Base-by-base conservation (phyloP, 2,329 filamentous ascomycete genomes). In the Bipolaris sorokiniana region DNA sequence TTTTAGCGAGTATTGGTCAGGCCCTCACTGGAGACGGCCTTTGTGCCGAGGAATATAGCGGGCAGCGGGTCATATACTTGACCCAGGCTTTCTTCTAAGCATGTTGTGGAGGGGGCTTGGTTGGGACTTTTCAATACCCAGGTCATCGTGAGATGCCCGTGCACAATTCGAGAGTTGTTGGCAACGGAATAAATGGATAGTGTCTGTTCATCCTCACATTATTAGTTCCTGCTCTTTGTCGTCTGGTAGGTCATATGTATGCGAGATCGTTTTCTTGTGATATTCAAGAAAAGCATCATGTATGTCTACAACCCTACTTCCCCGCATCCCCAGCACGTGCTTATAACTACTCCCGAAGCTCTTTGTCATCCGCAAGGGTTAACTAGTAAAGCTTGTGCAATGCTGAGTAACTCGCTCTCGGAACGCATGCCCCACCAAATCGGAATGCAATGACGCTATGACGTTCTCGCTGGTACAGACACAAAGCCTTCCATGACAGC, bases 341-440 rank as follows among this genome's bases (percentile, higher is more conserved):
- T 22, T 13, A 23, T 16, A n/a, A n/a, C n/a, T n/a, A 45, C 23
- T 4, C n/a, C 47, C 31, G 50, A 45, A 46, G 48, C 26, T 44
- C 37, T 48, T 57, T 31, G 45, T 48, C 50, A 57, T 45, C 33
- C 11, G 18, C 28, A 37, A 26, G 20, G 28, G 31, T 52, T 71
- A n/a, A n/a, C n/a, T n/a, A 63, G 66, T 69, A 54, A 68, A 67
- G 63, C 65, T 69, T 65, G 31, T 65, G 41, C 61, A 67, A 71
- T 69, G 67, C 66, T 72, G 67, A 72, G 63, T 68, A 72, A 66
- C 38, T 49, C 20, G 23, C 33, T 40, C 22, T 58, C 34, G 59
- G 62, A 61, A 59, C 54, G 50, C 31, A 23, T 26, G 45, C 50
- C 54, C 55, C 51, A 51, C 54, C 46, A 54, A 42, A 47, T 59